Percentiles rank a stretch among this genome's conserved stretches.
phyloP scores from a whole-genome alignment of 257 asterid genomes.

The Gynochthodes officinalis region DNA sequence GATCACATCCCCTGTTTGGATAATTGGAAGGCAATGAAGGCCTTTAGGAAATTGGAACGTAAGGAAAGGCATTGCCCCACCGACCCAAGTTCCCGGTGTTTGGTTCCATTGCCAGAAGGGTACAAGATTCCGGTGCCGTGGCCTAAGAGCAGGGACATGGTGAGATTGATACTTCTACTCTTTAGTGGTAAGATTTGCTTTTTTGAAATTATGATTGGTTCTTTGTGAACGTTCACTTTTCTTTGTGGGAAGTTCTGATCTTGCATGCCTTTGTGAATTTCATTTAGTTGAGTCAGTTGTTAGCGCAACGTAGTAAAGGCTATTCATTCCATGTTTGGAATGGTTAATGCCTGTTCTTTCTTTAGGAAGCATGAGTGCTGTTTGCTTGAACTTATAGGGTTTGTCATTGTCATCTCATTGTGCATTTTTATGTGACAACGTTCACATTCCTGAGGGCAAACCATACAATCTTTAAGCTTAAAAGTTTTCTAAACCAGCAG shows the following conservation, averaged over 20 bases:
- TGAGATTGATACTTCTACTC: slow-evolving; percentile 55
- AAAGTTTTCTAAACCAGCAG: too few species aligned
- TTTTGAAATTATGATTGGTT: neutral
- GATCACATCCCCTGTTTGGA: slow-evolving; percentile 92
- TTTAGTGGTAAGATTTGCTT: slow-evolving; percentile 52
- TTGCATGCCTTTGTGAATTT: neutral
- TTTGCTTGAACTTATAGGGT: too few species aligned
- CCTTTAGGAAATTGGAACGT: slow-evolving; percentile 58
- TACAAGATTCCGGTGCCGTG: slow-evolving; percentile 72
- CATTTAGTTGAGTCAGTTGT: neutral
- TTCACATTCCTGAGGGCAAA: too few species aligned
- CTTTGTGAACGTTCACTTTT: neutral
- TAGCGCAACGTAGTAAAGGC: neutral
- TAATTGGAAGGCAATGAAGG: slow-evolving; percentile 57
- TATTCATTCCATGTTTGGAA: neutral
- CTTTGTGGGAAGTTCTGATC: neutral
- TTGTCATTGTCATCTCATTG: too few species aligned
- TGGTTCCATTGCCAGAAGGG: slow-evolving; percentile 69
- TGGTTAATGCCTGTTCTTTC: neutral
- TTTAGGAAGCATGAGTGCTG: too few species aligned
- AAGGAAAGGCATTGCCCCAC: slow-evolving; percentile 90
- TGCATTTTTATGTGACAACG: too few species aligned
- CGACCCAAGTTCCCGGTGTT: slow-evolving; percentile 52
- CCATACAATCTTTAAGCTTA: too few species aligned
- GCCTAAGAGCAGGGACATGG: slow-evolving; percentile 99